These are phyloP conservation scores for Sophora flavescens DNA, from an alignment of 306 rosid genomes.

Conservation along the genomic window DNA sequence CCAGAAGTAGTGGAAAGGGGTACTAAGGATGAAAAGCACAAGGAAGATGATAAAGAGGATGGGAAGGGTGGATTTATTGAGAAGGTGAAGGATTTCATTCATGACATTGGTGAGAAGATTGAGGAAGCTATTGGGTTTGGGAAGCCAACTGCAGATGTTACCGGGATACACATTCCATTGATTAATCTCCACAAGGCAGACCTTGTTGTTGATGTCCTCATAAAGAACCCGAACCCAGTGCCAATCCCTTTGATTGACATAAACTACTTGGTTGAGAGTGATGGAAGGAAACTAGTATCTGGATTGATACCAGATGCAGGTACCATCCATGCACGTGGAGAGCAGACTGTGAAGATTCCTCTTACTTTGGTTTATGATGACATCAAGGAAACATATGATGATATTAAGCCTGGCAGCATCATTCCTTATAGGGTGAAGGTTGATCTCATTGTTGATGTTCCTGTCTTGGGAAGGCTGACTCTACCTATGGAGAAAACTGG, in stretches of 20 bases:
- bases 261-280: constrained; percentile 84
- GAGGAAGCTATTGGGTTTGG: constrained; percentile 90
- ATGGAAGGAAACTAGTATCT: constrained; percentile 85
- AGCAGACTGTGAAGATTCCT: constrained; percentile 83
- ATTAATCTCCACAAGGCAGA: constrained; percentile 81
- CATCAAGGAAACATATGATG: constrained; percentile 75
- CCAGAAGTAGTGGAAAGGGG: constrained; percentile 71
- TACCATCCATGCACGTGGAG: constrained; percentile 85
- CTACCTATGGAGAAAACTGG: constrained; percentile 91
- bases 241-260: constrained; percentile 93
- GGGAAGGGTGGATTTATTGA: constrained; percentile 80
- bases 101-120: constrained; percentile 93
- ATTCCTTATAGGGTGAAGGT: constrained; percentile 84
- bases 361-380: constrained; percentile 77
- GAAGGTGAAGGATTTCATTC: constrained; percentile 92
- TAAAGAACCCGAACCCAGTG: constrained; percentile 91
- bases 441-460: constrained; percentile 88
- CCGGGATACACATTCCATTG: constrained; percentile 67
- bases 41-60: constrained; percentile 61
- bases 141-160: constrained; percentile 90
- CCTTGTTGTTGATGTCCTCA: constrained; percentile 81
- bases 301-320: constrained; percentile 98
- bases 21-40: constrained; percentile 56
- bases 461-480: constrained; percentile 84
- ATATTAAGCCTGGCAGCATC: constrained; percentile 84